A percentile compares a stretch with the other conserved stretches of the same genome.
Evolutionary conservation across 208 protist species (phyloP).

Genomic region (Trypanosoma theileri): DNA sequence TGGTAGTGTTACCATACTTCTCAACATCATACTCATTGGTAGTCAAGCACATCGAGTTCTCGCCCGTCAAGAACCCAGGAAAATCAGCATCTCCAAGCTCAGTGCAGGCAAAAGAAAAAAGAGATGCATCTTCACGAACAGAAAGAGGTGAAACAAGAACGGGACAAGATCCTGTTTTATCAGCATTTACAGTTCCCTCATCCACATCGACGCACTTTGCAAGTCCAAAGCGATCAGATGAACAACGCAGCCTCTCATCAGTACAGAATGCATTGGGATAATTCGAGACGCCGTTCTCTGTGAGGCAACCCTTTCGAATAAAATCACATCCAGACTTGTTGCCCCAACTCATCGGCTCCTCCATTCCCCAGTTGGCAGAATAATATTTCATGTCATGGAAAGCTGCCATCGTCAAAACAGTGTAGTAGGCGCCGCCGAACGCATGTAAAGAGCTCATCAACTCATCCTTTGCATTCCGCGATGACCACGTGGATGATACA

Average conservation of each 20-base stretch:
- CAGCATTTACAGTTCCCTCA: background rate
- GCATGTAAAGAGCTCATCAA: constrained; percentile 25
- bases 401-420: constrained; percentile 34
- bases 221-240: constrained; percentile 23
- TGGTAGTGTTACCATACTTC: too few species aligned
- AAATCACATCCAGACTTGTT: constrained; percentile 31
- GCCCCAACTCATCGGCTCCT: constrained; percentile 39
- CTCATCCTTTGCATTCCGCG: constrained; percentile 37
- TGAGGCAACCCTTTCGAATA: constrained; percentile 28
- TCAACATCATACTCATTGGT: too few species aligned
- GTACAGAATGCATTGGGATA: constrained; percentile 47
- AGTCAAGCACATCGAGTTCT: too few species aligned
- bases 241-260: constrained; percentile 25
- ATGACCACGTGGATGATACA: constrained; percentile 31
- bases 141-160: too few species aligned
- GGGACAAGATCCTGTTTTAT: too few species aligned
- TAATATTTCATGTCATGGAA: constrained; percentile 42
- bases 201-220: constrained; percentile 8
- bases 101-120: too few species aligned
- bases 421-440: constrained; percentile 27
- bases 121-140: too few species aligned
- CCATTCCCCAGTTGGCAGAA: constrained; percentile 30
- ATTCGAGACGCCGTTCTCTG: constrained; percentile 5
- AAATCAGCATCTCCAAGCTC: too few species aligned
- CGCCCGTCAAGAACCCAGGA: too few species aligned